A percentile compares a stretch with the other conserved stretches of the same genome.
Conservation (phyloP, 768 basidiomycete genomes). For the Agrocybe pediades region DNA sequence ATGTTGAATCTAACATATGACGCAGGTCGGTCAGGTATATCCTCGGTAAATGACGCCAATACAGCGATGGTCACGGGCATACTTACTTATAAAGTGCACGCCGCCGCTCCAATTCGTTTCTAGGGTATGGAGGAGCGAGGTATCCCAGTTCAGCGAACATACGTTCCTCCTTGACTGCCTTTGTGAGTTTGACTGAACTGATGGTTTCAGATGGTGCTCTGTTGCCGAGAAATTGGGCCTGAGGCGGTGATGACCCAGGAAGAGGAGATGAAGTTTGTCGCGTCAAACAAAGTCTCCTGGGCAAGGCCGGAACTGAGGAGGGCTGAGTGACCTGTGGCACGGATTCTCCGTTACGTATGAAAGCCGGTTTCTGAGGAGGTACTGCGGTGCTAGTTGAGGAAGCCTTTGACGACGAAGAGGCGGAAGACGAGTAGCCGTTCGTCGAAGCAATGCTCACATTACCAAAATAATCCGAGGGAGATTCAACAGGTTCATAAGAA, state of each 20-base stretch:
- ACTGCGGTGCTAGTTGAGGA: conserved; percentile 1
- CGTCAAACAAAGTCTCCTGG: conserved; percentile 54
- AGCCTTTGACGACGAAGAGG: conserved; percentile 1
- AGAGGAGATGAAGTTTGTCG: conserved; percentile 69
- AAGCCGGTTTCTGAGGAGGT: conserved; percentile 4
- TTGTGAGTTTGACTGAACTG: conserved; percentile 36
- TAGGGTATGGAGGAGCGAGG: conserved; percentile 80
- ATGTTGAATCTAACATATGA: conserved; percentile 71
- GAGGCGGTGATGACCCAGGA: conserved; percentile 42
- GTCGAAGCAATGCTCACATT: conserved; percentile 7
- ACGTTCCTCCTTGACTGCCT: conserved; percentile 66
- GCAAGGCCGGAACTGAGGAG: conserved; percentile 46
- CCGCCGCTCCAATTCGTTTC: conserved; percentile 80
- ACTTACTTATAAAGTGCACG: conserved; percentile 83
- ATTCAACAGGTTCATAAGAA: conserved; percentile 1
- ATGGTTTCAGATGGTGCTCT: conserved; percentile 30
- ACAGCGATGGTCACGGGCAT: not conserved
- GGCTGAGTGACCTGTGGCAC: conserved; percentile 18
- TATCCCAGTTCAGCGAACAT: conserved; percentile 67
- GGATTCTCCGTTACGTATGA: conserved; percentile 10
- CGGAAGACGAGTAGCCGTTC: conserved; percentile 1
- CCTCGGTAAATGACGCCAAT: not conserved
- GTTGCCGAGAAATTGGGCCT: conserved; percentile 32
- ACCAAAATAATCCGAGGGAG: conserved; percentile 24
- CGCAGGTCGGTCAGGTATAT: not conserved